These are phyloP conservation scores for Rhodotorula glutinis DNA, from an alignment of 1,284 basidiomycete species.

Conservation along the genomic window DNA sequence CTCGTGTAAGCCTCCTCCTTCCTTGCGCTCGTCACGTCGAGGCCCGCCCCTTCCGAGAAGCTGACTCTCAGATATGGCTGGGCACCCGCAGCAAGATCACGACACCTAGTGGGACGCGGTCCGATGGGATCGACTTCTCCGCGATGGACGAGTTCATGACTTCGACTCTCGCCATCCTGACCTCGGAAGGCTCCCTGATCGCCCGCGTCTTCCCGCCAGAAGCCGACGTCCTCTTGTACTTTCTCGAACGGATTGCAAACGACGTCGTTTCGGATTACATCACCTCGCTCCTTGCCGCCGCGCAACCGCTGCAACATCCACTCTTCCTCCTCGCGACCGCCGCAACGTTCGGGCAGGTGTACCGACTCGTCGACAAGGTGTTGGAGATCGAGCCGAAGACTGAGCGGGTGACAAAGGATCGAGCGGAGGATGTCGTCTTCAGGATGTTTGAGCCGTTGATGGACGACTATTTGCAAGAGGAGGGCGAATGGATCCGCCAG, in stretches of 20 bases:
- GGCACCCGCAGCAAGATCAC: slow-evolving; percentile 33
- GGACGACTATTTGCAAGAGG: slow-evolving; percentile 94
- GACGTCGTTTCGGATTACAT: slow-evolving; percentile 83
- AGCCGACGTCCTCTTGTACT: slow-evolving; percentile 67
- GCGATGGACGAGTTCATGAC: slow-evolving; percentile 90
- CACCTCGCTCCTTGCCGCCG: slow-evolving; percentile 68
- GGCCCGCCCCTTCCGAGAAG: background rate
- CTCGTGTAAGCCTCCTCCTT: slow-evolving; percentile 62
- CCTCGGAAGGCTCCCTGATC: slow-evolving; percentile 72
- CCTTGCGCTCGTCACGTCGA: background rate
- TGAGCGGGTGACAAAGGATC: slow-evolving; percentile 49
- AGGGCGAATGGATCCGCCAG: slow-evolving; percentile 75
- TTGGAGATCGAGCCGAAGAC: slow-evolving; percentile 49
- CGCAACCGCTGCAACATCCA: slow-evolving; percentile 68
- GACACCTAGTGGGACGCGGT: slow-evolving; percentile 41
- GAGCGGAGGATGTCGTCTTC: slow-evolving; percentile 79
- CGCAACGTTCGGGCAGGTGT: slow-evolving; percentile 82
- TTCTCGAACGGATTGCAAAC: slow-evolving; percentile 68
- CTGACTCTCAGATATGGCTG: background rate
- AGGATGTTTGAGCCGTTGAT: slow-evolving; percentile 91
- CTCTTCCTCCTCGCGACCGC: slow-evolving; percentile 81
- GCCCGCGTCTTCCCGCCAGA: slow-evolving; percentile 78
- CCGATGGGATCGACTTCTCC: slow-evolving; percentile 71
- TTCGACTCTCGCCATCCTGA: slow-evolving; percentile 61
- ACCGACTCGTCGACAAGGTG: slow-evolving; percentile 77